Evolutionary conservation across 805 yeast genomes (phyloP).

Genomic region (Kazachstania taianensis): DNA sequence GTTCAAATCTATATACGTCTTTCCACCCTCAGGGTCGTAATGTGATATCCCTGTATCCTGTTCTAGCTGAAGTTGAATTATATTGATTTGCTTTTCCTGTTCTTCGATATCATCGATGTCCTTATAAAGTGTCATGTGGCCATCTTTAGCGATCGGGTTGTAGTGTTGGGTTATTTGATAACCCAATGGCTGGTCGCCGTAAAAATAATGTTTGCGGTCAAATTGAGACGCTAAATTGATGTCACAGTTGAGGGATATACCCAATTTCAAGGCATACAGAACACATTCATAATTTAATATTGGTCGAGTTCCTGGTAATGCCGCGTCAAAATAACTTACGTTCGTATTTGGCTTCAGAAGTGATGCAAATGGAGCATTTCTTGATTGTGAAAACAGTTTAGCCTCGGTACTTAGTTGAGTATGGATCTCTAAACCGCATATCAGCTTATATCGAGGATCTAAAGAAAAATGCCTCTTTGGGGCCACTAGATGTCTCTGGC

Average conservation of each 20-base stretch:
- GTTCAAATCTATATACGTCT: conserved; percentile 57
- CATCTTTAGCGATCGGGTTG: conserved; percentile 66
- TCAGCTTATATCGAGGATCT: conserved; percentile 32
- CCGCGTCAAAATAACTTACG: conserved; percentile 71
- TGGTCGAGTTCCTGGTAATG: conserved; percentile 92
- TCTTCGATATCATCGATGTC: conserved; percentile 44
- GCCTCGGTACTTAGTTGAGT: conserved; percentile 68
- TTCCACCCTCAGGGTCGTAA: conserved; percentile 33
- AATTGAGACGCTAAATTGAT: conserved; percentile 54
- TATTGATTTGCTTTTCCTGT: conserved; percentile 40
- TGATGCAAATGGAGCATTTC: conserved; percentile 35
- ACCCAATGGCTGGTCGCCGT: conserved; percentile 93
- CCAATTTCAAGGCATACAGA: conserved; percentile 59
- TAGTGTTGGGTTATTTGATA: conserved; percentile 91
- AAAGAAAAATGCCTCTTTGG: background rate
- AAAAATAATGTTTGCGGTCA: conserved; percentile 92
- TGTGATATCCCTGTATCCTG: conserved; percentile 87
- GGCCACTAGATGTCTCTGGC: too few species aligned
- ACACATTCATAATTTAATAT: conserved; percentile 65
- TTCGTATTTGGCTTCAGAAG: conserved; percentile 51
- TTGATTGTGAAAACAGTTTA: conserved; percentile 68
- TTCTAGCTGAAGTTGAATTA: conserved; percentile 81
- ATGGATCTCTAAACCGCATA: conserved; percentile 89
- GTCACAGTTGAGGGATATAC: conserved; percentile 53
- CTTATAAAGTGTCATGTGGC: conserved; percentile 39